Base-by-base conservation (phyloP, 2,329 filamentous ascomycete species). In the Claviceps sp. region DNA sequence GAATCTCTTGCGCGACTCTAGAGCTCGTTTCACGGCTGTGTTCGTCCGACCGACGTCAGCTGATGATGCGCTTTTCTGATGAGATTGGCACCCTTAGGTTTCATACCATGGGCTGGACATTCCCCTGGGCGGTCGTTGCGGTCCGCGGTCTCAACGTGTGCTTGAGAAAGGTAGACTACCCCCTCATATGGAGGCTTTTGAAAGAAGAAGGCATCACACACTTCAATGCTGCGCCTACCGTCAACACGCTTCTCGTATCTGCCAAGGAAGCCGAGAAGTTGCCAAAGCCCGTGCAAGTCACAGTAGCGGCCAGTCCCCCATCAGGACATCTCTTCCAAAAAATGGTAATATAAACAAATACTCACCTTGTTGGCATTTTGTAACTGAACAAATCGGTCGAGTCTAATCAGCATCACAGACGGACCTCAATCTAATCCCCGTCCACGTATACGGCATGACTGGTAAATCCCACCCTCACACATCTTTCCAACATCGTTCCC, bases 111-210 rank as follows among this genome's bases (percentile, higher is more conserved):
- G 82, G 77, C n/a, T 93, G 87, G 88, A 90, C 87, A 1, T 94
- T 91, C 61, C 89, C 89, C 0, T 95, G 90, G 93, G 79, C 90
- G 1, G 78, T 96, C n/a, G 94, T 89, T 11, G 89, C 89, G 1
- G 89, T 93, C 4, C 77, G 93, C 55, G 93, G 91, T n/a, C 94
- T 91, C 3, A 89, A 97, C 66, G 89, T 95, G 65, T 96, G 90
- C 61, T 74, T 98, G 18, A 80, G 93, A 55, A 97, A 95, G 72
- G 88, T 98, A 57, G 89, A 97, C 68, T 98, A 98, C 64, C 81
- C 87, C 0, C 75, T 91, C 54, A 95, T 98, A 54, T 98, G 93
- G 93, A 78, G 79, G 48, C 71, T 98, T 4, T 72, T 98, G 37
- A 94, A 89, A 62, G 79, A 89, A 50, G 87, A 97, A 67, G 74